Base-by-base conservation (phyloP, 2,329 filamentous ascomycete genomes). In the Oidium heveae region DNA sequence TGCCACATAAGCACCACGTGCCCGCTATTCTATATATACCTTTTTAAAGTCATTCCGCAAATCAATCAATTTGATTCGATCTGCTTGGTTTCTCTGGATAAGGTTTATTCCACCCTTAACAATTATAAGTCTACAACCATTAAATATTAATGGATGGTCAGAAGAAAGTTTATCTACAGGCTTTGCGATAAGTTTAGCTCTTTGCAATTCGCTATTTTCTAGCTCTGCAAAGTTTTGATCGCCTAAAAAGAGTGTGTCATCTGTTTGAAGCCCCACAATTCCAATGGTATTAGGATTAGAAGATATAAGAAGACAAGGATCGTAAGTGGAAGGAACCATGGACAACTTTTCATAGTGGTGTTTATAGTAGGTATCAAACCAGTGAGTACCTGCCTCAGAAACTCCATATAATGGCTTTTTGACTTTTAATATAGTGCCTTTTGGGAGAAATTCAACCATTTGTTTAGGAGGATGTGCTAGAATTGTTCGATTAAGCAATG, bases 321-420 rank as follows among this genome's bases (percentile, higher is more conserved):
- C 54, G 32, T 55, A 58, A 12, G 49, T 52, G 52, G 37, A 58
- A 28, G 39, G 24, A 12, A 46, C 37, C 28, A 58, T 55, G 4
- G 15, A 20, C 1, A 58, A 52, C 7, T 55, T n/a, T 24, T 58
- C 13, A 0, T 33, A 54, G 36, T 57, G 36, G 32, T 58, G 43
- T 18, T 47, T 13, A 47, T 7, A 7, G 20, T 47, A 58, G 3
- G n/a, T n/a, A n/a, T n/a, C n/a, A n/a, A n/a, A n/a, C n/a, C n/a
- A n/a, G n/a, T n/a, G n/a, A n/a, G n/a, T 58, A 28, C 53, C 43
- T 47, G 41, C 54, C 55, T 58, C 28, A 15, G 47, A 52, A 16
- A 58, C 52, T 22, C 55, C 28, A 46, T 58, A 58, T 43, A 58
- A 49, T 28, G 54, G 57, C 22, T 51, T 52, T n/a, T 55, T 22